Evolutionary conservation across 1,284 basidiomycete species (phyloP), one percentile per base, ranked within the genome.

Genomic region (Puccinia polysora): DNA sequence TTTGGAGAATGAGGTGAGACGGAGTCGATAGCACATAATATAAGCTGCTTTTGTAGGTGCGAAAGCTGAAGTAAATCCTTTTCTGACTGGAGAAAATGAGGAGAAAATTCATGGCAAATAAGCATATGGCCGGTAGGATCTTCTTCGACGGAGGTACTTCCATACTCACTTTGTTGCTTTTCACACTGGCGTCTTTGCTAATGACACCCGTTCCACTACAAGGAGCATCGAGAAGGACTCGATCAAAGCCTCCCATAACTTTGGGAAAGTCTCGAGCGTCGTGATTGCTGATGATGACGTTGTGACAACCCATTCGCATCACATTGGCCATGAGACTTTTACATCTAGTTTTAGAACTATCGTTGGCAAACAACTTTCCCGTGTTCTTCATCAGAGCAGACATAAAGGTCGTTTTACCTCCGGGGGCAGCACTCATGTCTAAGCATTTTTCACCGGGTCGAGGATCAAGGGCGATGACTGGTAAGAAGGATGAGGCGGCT

Each of bases 251-350:
- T 25, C 95, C 96, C 82, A 99, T 93, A 53, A 99, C 94, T 80
- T 95, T 97, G n/a, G 96, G 96, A 82, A 98, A 99, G 81, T 97
- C 90, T 73, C 96, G 84, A 3, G 94, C 96, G 78, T 99, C 96
- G 78, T 98, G 95, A 73, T 92, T 96, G 81, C 93, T 97, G 40
- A 98, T 88, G 8, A 97, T 88, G 59, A 98, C 94, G 80, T 98
- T 99, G 81, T 93, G 96, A 84, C 96, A 98, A 1, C 96, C 96
- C 76, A 99, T 84, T 23, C 96, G 88, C 79, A 97, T 94, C 2
- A 98, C 86, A 78, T 99, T 99, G 65, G 95, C 96, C 6, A 90
- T 93, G 73, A 99, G 84, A 82, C 90, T 91, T 84, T 98, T 99
- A 73, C 93, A 94, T 47, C 96, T 86, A 30, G 86, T 86, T 82